A percentile compares a stretch with the other conserved stretches of the same genome.
Conservation (phyloP, 2,329 filamentous ascomycete species). For the Lasiodiplodia sp. region DNA sequence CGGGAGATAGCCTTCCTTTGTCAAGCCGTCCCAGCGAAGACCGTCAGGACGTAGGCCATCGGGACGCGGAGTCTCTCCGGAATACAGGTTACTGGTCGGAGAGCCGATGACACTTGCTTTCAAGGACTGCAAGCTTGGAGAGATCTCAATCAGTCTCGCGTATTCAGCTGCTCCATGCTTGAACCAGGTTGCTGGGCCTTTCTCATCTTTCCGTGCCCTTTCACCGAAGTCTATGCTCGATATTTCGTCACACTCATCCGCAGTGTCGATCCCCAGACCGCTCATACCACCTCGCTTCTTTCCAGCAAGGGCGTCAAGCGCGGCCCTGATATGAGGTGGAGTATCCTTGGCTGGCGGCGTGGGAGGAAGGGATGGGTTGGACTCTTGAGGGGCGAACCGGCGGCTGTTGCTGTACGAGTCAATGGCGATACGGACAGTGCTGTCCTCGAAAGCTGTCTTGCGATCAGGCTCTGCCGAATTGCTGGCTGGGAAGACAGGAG, state of each 20-base stretch:
- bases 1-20: conserved; percentile 28
- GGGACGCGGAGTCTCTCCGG: background rate
- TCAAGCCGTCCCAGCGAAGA: conserved; percentile 2
- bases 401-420: background rate
- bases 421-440: background rate
- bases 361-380: conserved; percentile 37
- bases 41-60: background rate
- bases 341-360: conserved; percentile 56
- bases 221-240: conserved; percentile 11
- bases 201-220: background rate
- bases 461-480: conserved; percentile 6
- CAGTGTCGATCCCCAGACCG: conserved; percentile 3
- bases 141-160: conserved; percentile 37
- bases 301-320: background rate
- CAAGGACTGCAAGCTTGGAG: conserved; percentile 30
- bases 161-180: conserved; percentile 39
- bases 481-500: background rate
- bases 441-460: conserved; percentile 1
- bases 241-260: conserved; percentile 22
- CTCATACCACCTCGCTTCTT: background rate
- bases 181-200: background rate
- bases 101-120: conserved; percentile 19
- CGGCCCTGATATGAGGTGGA: conserved; percentile 40
- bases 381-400: conserved; percentile 7
- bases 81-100: background rate